Evolutionary conservation across 2,329 filamentous ascomycete species (phyloP).

Genomic region (Fusarium pseudograminearum): DNA sequence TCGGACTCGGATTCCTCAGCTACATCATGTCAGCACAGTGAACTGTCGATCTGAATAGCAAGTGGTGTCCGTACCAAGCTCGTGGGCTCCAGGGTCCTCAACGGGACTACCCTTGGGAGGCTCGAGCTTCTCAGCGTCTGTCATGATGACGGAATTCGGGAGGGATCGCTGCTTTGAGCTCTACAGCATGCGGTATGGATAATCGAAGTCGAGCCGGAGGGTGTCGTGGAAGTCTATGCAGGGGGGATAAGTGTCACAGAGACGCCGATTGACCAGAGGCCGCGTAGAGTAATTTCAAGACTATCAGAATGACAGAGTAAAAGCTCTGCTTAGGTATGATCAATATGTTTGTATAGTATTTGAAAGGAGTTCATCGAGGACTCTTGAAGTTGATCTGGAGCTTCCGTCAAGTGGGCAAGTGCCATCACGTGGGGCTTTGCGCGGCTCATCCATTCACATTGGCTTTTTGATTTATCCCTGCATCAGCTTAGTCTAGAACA

Average conservation of each 20-base stretch:
- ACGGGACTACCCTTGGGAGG: conserved; percentile 51
- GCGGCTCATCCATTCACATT: conserved; percentile 35
- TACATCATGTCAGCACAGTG: conserved; percentile 50
- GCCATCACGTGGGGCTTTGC: conserved; percentile 45
- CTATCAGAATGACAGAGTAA: conserved; percentile 9
- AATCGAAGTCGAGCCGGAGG: conserved; percentile 1
- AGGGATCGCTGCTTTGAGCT: conserved; percentile 16
- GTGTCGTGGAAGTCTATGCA: conserved; percentile 31
- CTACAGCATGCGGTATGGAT: conserved; percentile 42
- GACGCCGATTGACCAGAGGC: conserved; percentile 9
- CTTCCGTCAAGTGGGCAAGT: conserved; percentile 30
- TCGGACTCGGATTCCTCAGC: conserved; percentile 72
- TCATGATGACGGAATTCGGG: conserved; percentile 42
- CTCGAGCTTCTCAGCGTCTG: conserved; percentile 49
- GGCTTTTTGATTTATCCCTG: conserved; percentile 29
- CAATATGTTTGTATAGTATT: conserved; percentile 15
- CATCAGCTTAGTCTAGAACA: conserved; percentile 28
- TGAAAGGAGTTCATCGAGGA: conserved; percentile 35
- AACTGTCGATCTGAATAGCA: neutral
- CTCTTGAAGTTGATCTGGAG: conserved; percentile 29
- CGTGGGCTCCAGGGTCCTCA: conserved; percentile 70
- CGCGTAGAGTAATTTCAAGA: conserved; percentile 2
- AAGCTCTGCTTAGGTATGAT: conserved; percentile 8
- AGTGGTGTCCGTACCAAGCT: conserved; percentile 61
- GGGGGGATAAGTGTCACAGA: conserved; percentile 14